Percentiles rank a stretch among this genome's conserved stretches.
Evolutionary conservation across 257 asterid genomes (phyloP).

Genomic region (Gentiana straminea): DNA sequence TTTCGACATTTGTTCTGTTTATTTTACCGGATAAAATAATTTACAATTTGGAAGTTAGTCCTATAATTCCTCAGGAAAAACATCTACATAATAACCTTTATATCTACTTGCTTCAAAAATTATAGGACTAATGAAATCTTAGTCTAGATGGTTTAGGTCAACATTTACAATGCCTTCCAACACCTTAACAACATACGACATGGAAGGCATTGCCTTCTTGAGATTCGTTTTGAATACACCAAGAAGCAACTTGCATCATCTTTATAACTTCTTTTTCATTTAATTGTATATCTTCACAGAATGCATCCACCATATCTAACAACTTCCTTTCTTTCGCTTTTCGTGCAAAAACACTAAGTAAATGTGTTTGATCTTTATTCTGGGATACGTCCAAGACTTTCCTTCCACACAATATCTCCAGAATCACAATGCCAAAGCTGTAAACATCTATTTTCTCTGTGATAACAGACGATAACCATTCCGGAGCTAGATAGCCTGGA

Average conservation of each 20-base stretch:
- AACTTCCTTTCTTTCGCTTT: constrained; percentile 5
- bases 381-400: constrained; percentile 12
- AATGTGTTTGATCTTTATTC: constrained; percentile 6
- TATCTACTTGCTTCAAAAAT: too few species aligned
- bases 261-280: constrained; percentile 6
- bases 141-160: not conserved
- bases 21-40: too few species aligned
- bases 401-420: constrained; percentile 16
- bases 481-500: constrained; percentile 20
- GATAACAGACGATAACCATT: constrained; percentile 8
- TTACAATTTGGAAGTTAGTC: too few species aligned
- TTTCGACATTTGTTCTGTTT: too few species aligned
- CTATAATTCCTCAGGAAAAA: too few species aligned
- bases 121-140: too few species aligned
- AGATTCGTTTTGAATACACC: constrained; percentile 15
- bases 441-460: constrained; percentile 17
- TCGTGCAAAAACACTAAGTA: constrained; percentile 9
- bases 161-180: constrained; percentile 12
- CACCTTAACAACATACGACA: constrained; percentile 16
- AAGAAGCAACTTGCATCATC: constrained; percentile 12
- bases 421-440: constrained; percentile 15
- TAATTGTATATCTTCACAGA: constrained; percentile 9
- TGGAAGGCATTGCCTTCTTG: constrained; percentile 19
- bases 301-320: constrained; percentile 12
- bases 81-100: too few species aligned